Percentiles rank a stretch among this genome's conserved stretches.
Conservation (phyloP, 768 basidiomycete genomes). For the Lactarius hatsudake region DNA sequence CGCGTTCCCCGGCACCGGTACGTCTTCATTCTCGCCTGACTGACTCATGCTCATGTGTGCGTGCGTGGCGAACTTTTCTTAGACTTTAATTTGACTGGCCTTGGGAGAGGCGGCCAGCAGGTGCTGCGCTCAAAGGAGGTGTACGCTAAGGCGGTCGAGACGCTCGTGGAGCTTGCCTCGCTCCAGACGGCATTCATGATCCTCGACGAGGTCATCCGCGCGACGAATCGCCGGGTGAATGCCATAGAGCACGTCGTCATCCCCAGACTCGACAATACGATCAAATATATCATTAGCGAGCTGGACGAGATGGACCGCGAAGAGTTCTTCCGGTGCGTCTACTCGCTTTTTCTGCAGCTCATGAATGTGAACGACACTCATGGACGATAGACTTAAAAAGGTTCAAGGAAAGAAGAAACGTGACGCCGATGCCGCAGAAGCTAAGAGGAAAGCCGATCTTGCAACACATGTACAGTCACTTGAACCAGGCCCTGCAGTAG, state of each 20-base stretch:
- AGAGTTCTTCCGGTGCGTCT: conserved; percentile 79
- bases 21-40: neutral
- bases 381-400: conserved; percentile 74
- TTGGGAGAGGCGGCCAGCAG: conserved; percentile 96
- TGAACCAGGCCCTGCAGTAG: conserved; percentile 13
- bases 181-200: conserved; percentile 98
- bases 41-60: neutral
- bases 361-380: neutral
- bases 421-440: conserved; percentile 46
- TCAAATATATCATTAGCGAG: conserved; percentile 97
- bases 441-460: conserved; percentile 20
- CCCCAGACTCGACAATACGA: conserved; percentile 92
- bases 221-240: conserved; percentile 98
- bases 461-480: conserved; percentile 20
- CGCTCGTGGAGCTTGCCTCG: conserved; percentile 94
- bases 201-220: conserved; percentile 97
- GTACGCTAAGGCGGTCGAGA: conserved; percentile 96
- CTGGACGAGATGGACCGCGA: conserved; percentile 98
- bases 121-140: conserved; percentile 93
- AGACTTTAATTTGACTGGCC: conserved; percentile 97
- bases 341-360: conserved; percentile 3
- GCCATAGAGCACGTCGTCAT: conserved; percentile 98
- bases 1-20: conserved; percentile 80
- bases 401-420: conserved; percentile 97
- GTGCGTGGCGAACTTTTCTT: neutral